These are phyloP conservation scores for Amylocystis lapponica DNA, from an alignment of 768 basidiomycete species.

Conservation along the genomic window DNA sequence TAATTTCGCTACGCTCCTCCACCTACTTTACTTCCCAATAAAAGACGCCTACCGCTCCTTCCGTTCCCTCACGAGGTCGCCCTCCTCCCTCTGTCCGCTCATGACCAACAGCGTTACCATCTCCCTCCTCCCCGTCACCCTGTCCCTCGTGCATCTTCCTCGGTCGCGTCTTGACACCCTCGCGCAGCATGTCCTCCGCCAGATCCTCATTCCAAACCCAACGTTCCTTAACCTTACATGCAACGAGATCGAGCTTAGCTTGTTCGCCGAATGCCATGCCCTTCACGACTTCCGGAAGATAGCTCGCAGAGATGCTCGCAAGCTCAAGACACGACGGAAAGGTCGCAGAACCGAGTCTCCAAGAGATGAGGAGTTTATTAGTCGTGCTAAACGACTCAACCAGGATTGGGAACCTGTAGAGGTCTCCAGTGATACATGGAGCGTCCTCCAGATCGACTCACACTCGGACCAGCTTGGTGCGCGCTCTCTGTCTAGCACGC, in stretches of 20 bases:
- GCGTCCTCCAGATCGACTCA: conserved; percentile 75
- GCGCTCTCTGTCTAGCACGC: conserved; percentile 4
- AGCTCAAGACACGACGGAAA: conserved; percentile 24
- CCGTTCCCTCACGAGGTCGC: conserved; percentile 2
- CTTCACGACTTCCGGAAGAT: conserved; percentile 57
- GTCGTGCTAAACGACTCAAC: conserved; percentile 5
- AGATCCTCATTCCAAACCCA: conserved; percentile 61
- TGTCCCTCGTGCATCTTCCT: conserved; percentile 72
- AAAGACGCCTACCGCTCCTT: not conserved
- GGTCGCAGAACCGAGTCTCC: conserved; percentile 38
- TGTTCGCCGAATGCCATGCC: conserved; percentile 58
- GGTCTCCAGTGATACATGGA: conserved; percentile 71
- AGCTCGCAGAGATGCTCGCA: conserved; percentile 50
- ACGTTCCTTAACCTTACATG: conserved; percentile 71
- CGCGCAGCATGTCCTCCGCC: conserved; percentile 57
- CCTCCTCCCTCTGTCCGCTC: not conserved
- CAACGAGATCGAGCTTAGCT: conserved; percentile 73
- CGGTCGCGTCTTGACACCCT: conserved; percentile 57
- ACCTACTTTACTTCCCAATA: not conserved
- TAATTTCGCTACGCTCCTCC: too few species aligned
- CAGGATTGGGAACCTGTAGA: conserved; percentile 47
- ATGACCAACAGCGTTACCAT: conserved; percentile 43
- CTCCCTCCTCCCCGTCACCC: conserved; percentile 62
- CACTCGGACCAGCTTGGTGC: conserved; percentile 66
- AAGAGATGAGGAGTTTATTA: not conserved